Conservation (phyloP, 73 alveolate species). For the Paramecium primaurelia region DNA sequence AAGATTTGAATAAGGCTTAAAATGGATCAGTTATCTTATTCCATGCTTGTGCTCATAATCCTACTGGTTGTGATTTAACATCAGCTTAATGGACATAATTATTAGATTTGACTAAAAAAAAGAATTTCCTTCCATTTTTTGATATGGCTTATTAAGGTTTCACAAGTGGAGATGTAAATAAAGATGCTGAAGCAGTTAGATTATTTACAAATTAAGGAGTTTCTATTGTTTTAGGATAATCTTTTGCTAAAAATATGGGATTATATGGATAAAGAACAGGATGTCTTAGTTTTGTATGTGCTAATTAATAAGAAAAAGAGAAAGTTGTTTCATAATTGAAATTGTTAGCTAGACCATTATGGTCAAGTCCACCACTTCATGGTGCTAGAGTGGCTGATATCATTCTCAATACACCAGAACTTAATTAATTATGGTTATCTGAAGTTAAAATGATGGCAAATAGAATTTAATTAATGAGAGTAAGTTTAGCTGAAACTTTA, state of each 20-base stretch:
- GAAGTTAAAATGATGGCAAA: conserved; percentile 86
- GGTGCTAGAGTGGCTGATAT: conserved; percentile 85
- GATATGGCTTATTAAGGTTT: conserved; percentile 98
- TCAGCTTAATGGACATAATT: conserved; percentile 89
- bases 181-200: conserved; percentile 91
- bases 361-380: conserved; percentile 87
- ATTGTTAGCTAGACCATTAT: conserved; percentile 75
- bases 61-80: conserved; percentile 92
- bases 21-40: conserved; percentile 82
- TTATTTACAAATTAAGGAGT: conserved; percentile 76
- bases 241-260: conserved; percentile 96
- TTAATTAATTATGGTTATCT: conserved; percentile 75
- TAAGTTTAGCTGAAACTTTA: conserved; percentile 63
- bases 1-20: conserved; percentile 81
- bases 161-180: conserved; percentile 90
- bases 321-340: conserved; percentile 78
- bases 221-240: conserved; percentile 80
- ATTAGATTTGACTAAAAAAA: conserved; percentile 71
- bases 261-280: conserved; percentile 97
- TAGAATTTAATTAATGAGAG: conserved; percentile 83
- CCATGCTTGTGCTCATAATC: conserved; percentile 95
- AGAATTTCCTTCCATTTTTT: conserved; percentile 79
- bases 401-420: conserved; percentile 79
- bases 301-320: conserved; percentile 69
- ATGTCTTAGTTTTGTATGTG: conserved; percentile 77